These are phyloP conservation scores for Ustilago sp. DNA, from an alignment of 1,284 basidiomycete genomes.

Conservation along the genomic window DNA sequence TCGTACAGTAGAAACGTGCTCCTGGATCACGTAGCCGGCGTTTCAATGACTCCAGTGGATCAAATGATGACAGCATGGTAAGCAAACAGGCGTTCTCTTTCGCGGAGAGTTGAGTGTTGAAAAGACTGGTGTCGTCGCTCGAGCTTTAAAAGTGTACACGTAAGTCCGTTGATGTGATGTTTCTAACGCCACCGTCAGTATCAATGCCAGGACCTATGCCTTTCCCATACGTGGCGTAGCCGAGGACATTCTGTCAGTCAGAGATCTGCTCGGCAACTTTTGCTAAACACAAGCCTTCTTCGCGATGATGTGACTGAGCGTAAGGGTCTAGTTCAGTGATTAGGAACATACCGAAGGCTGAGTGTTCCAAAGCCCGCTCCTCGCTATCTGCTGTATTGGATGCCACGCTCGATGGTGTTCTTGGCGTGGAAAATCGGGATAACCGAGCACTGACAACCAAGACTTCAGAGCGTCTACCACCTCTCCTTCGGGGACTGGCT, in stretches of 20 bases:
- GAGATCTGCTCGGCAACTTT: conserved; percentile 5
- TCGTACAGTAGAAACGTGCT: background rate
- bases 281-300: background rate
- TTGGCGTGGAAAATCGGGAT: background rate
- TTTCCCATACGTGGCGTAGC: conserved; percentile 20
- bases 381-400: background rate
- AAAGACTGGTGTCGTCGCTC: background rate
- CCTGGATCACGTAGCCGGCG: background rate
- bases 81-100: background rate
- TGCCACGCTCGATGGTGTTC: background rate
- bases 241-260: conserved; percentile 9
- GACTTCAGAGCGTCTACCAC: background rate
- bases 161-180: background rate
- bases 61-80: background rate
- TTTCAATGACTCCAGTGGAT: background rate
- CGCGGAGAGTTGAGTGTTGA: background rate
- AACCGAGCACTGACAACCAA: background rate
- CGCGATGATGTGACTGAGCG: background rate
- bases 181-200: background rate
- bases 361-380: background rate
- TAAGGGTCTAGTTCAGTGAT: background rate
- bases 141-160: background rate
- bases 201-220: conserved; percentile 13
- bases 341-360: background rate
- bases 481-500: background rate